Conservation (phyloP, 768 basidiomycete species). For the Hericium erinaceus region DNA sequence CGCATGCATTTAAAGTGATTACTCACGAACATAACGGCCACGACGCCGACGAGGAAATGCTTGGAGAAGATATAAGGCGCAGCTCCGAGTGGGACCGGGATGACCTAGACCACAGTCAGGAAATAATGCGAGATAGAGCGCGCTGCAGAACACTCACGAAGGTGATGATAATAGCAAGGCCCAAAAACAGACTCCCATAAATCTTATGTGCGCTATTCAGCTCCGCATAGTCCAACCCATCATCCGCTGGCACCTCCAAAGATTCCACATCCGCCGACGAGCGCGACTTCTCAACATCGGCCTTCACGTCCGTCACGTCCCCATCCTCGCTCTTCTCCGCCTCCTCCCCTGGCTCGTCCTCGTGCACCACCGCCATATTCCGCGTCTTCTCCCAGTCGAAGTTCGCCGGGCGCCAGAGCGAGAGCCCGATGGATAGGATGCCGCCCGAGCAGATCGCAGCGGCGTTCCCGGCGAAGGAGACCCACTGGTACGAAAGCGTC, state of each 20-base stretch:
- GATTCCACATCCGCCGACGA: background rate
- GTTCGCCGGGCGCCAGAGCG: slow-evolving; percentile 19
- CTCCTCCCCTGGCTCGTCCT: background rate
- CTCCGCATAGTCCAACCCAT: background rate
- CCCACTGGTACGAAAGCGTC: slow-evolving; percentile 18
- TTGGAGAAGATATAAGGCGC: slow-evolving; percentile 4
- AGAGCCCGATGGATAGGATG: slow-evolving; percentile 16
- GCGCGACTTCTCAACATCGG: background rate
- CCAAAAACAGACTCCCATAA: background rate
- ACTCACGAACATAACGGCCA: slow-evolving; percentile 7
- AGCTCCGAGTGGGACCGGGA: slow-evolving; percentile 5
- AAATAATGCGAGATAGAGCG: background rate
- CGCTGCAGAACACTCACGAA: background rate
- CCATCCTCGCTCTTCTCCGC: background rate
- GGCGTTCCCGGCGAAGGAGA: slow-evolving; percentile 20
- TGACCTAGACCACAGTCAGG: background rate
- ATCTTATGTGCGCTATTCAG: background rate
- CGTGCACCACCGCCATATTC: slow-evolving; percentile 9
- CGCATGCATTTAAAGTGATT: slow-evolving; percentile 12
- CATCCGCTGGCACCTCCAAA: background rate
- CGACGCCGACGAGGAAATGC: slow-evolving; percentile 2
- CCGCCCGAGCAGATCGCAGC: slow-evolving; percentile 19
- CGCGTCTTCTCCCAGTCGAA: slow-evolving; percentile 21
- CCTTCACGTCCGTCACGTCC: background rate
- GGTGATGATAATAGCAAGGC: background rate